Conservation (phyloP, 2,329 filamentous ascomycete genomes). For the Talaromyces sp. region DNA sequence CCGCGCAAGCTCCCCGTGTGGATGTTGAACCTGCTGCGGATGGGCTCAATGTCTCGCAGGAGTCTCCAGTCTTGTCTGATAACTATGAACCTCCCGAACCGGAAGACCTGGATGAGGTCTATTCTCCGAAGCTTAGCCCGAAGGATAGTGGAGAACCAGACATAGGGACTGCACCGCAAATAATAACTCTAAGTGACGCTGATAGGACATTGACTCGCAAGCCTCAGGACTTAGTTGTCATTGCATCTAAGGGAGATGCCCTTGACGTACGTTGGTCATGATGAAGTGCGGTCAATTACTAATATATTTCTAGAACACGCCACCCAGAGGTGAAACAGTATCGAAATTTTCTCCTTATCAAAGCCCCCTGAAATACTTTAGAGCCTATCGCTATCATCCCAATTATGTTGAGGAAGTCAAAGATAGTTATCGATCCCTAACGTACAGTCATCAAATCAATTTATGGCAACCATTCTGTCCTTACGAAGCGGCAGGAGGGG, state of each 20-base stretch:
- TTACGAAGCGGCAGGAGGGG: constrained; percentile 63
- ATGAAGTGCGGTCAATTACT: constrained; percentile 22
- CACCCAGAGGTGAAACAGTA: constrained; percentile 17
- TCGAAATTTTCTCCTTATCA: constrained; percentile 62
- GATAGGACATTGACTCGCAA: constrained; percentile 30
- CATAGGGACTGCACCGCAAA: constrained; percentile 20
- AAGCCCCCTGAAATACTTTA: constrained; percentile 77
- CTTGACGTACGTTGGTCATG: constrained; percentile 29
- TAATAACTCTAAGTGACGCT: constrained; percentile 20
- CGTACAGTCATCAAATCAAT: constrained; percentile 89
- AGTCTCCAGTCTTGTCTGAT: constrained; percentile 41
- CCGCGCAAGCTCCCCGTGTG: neutral
- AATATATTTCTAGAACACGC: constrained; percentile 26
- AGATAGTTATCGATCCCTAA: constrained; percentile 80
- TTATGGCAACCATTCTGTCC: constrained; percentile 68
- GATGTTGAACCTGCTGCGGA: neutral
- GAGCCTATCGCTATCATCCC: constrained; percentile 84
- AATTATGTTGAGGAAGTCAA: constrained; percentile 63
- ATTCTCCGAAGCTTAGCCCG: constrained; percentile 20
- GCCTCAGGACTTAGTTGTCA: constrained; percentile 25
- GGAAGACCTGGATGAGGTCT: constrained; percentile 24
- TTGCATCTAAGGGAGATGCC: constrained; percentile 24
- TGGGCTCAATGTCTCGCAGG: constrained; percentile 18
- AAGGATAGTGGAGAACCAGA: constrained; percentile 28
- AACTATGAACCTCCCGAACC: constrained; percentile 53